phyloP scores from a whole-genome alignment of 257 asterid species.

The Petunia secreta region DNA sequence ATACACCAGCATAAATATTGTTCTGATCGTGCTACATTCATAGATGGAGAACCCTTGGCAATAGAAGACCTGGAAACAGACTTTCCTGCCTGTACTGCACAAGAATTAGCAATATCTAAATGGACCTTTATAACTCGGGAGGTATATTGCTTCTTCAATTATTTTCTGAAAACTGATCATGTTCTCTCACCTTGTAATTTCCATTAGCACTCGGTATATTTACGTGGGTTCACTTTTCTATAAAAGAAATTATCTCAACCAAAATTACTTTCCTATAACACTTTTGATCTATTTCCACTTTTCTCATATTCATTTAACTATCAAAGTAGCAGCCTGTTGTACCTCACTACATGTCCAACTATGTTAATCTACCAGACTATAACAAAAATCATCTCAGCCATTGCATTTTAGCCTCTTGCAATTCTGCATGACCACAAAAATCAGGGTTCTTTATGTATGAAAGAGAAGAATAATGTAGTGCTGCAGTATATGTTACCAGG shows the following conservation, averaged over 20 bases:
- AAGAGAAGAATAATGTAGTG: neutral
- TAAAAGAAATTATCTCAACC: neutral
- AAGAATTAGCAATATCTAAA: slow-evolving; percentile 53
- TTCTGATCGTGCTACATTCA: slow-evolving; percentile 23
- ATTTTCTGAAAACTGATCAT: slow-evolving; percentile 9
- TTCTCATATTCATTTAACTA: neutral
- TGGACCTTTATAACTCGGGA: slow-evolving; percentile 89
- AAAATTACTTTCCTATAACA: neutral
- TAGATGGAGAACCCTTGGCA: slow-evolving; percentile 83
- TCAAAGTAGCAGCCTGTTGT: neutral
- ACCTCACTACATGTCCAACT: neutral
- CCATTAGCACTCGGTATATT: slow-evolving; percentile 4
- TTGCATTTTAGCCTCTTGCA: neutral
- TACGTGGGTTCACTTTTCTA: neutral
- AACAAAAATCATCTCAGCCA: neutral
- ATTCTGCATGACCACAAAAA: neutral
- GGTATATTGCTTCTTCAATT: slow-evolving; percentile 43
- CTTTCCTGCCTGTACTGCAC: slow-evolving; percentile 51
- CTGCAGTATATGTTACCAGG: neutral
- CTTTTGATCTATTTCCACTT: neutral
- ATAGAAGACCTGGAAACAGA: slow-evolving; percentile 65
- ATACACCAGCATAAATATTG: neutral
- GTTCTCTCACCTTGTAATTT: neutral
- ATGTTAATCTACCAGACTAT: neutral
- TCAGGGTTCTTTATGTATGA: neutral